A percentile compares a stretch with the other conserved stretches of the same genome.
phyloP scores from a whole-genome alignment of 2,329 filamentous ascomycete genomes.

The Xylaria sp. region DNA sequence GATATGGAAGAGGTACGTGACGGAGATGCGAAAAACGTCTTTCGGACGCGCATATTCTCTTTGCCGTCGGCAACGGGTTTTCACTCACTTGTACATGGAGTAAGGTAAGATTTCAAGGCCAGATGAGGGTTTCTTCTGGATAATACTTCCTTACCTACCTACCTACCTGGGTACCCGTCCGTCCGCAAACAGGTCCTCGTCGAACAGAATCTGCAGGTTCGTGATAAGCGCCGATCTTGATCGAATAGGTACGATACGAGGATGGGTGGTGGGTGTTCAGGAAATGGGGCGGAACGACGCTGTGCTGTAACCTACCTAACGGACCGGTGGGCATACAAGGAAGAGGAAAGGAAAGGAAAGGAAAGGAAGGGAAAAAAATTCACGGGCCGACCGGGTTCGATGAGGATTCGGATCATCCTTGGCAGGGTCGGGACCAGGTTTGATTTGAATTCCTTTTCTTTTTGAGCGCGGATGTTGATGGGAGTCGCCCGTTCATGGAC shows the following conservation, averaged over 20 bases:
- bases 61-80: no score
- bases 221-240: constrained; percentile 27
- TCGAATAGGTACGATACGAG: neutral
- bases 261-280: no score
- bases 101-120: no score
- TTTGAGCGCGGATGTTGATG: neutral
- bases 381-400: neutral
- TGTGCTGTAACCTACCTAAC: neutral
- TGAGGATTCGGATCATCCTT: neutral
- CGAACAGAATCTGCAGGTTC: no score
- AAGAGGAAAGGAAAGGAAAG: constrained; percentile 26
- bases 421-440: neutral
- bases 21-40: no score
- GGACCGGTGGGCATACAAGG: neutral
- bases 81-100: no score
- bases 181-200: no score
- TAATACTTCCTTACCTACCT: no score
- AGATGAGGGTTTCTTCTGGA: no score
- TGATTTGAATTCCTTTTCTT: neutral
- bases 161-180: no score
- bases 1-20: no score
- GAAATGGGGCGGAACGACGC: constrained; percentile 17
- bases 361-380: neutral
- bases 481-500: neutral
- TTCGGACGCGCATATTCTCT: no score